Percentiles rank a stretch among this genome's conserved stretches.
These are phyloP conservation scores for Penicillium turbatum DNA, from an alignment of 495 filamentous ascomycete genomes.

Conservation along the genomic window DNA sequence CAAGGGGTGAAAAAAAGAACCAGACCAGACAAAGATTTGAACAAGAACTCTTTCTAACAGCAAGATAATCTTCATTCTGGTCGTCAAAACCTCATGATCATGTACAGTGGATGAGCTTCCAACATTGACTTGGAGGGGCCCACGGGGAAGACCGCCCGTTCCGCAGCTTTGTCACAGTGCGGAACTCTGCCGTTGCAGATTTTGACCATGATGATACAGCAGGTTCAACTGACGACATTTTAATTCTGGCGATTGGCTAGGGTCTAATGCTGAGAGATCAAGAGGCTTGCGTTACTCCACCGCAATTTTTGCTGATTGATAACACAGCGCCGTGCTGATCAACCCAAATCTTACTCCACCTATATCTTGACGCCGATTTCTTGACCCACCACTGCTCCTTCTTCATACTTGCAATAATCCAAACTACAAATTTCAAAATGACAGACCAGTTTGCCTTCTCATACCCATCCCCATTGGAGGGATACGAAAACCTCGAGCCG, in stretches of 20 bases:
- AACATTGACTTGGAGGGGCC: neutral
- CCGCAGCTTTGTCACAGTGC: constrained; percentile 38
- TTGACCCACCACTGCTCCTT: neutral
- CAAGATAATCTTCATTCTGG: too few relatives aligned
- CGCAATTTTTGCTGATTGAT: constrained; percentile 13
- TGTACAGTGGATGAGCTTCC: too few relatives aligned
- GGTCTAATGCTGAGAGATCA: neutral
- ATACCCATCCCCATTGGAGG: constrained; percentile 64
- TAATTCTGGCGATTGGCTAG: neutral
- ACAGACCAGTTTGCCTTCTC: constrained; percentile 35
- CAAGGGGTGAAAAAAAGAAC: too few relatives aligned
- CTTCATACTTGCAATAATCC: neutral
- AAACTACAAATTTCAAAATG: constrained; percentile 19
- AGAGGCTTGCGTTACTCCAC: neutral
- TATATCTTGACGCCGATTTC: neutral
- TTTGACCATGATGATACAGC: constrained; percentile 1
- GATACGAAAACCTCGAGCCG: constrained; percentile 59
- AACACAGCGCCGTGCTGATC: neutral
- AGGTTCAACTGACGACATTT: constrained; percentile 8
- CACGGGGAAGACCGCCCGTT: constrained; percentile 3
- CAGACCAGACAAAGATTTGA: too few relatives aligned
- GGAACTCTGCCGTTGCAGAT: constrained; percentile 21
- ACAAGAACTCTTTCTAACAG: too few relatives aligned
- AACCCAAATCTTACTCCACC: neutral
- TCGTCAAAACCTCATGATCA: too few relatives aligned